Base-by-base conservation (phyloP, 2,329 filamentous ascomycete species). In the Penicillium olsonii region DNA sequence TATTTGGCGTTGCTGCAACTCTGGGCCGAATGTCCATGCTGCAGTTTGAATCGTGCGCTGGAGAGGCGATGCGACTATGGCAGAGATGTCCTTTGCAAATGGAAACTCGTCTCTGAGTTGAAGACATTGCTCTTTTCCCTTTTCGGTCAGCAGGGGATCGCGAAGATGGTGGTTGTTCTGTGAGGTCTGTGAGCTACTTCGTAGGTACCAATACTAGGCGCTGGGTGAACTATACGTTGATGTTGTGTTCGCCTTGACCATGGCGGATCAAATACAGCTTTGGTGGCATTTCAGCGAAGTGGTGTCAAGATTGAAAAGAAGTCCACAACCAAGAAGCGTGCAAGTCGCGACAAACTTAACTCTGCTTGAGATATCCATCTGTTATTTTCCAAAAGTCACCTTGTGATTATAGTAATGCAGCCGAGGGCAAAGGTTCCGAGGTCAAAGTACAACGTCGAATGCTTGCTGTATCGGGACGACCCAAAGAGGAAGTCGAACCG, bases 281-380 rank as follows among this genome's bases (percentile, higher is more conserved):
- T 35, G 49, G 49, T 17, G 49, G 39, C 34, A 67, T 75, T 53
- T 18, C 7, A 19, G 9, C 14, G 15, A 35, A 10, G n/a, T 7
- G 8, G 33, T 10, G 11, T 9, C 8, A 9, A 3, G 3, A 35
- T 27, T 11, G 11, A 31, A 3, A 31, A 31, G 11, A 6, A n/a
- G 29, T 3, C 12, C n/a, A 31, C 2, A 14, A 4, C n/a, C n/a
- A 35, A 35, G 33, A 18, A 35, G 33, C 9, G 4, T 35, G n/a
- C n/a, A 18, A 18, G n/a, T 31, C 29, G n/a, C 29, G n/a, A n/a
- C 11, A n/a, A 31, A n/a, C n/a, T 31, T 6, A 31, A 31, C 11
- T n/a, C 29, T n/a, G n/a, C n/a, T n/a, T n/a, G 12, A 31, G 3
- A 2, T 24, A 15, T 31, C 12, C 29, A n/a, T 31, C 29, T 15